Conservation (phyloP, 495 filamentous ascomycete species). For the Podospora comata region DNA sequence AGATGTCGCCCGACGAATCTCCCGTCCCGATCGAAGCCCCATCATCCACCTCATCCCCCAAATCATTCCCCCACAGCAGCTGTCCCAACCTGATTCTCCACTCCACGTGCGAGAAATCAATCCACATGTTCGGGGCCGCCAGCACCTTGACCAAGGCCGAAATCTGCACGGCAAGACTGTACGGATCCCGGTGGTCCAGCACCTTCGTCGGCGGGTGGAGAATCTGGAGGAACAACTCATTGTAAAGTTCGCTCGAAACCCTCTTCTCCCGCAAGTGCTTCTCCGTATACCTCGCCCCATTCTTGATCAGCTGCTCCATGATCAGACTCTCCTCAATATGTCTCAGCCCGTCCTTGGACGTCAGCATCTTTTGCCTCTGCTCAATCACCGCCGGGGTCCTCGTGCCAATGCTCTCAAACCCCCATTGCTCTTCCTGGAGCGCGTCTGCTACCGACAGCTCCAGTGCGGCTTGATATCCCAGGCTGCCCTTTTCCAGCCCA, state of each 20-base stretch:
- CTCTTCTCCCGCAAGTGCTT: conserved; percentile 37
- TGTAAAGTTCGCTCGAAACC: conserved; percentile 52
- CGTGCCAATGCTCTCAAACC: conserved; percentile 44
- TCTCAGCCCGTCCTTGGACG: conserved; percentile 47
- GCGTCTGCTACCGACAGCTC: conserved; percentile 65
- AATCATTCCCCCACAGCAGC: conserved; percentile 67
- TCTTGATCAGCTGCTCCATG: conserved; percentile 51
- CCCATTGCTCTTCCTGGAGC: conserved; percentile 50
- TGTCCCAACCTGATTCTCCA: conserved; percentile 81
- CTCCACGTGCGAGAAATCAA: conserved; percentile 74
- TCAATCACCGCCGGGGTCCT: conserved; percentile 43
- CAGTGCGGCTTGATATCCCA: conserved; percentile 71
- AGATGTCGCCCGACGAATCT: conserved; percentile 42
- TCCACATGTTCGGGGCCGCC: conserved; percentile 59
- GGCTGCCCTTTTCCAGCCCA: conserved; percentile 67
- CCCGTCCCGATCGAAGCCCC: conserved; percentile 39
- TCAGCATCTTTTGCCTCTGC: conserved; percentile 48
- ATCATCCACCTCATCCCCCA: conserved; percentile 52
- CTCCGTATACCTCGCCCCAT: conserved; percentile 45
- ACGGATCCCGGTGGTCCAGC: conserved; percentile 55
- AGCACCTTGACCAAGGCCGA: conserved; percentile 55
- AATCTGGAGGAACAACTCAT: conserved; percentile 57
- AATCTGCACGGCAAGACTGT: conserved; percentile 58
- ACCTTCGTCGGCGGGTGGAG: conserved; percentile 57
- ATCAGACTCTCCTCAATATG: conserved; percentile 51